These are phyloP conservation scores for Eimeria falciformis DNA, from an alignment of 169 alveolate species.

Conservation along the genomic window DNA sequence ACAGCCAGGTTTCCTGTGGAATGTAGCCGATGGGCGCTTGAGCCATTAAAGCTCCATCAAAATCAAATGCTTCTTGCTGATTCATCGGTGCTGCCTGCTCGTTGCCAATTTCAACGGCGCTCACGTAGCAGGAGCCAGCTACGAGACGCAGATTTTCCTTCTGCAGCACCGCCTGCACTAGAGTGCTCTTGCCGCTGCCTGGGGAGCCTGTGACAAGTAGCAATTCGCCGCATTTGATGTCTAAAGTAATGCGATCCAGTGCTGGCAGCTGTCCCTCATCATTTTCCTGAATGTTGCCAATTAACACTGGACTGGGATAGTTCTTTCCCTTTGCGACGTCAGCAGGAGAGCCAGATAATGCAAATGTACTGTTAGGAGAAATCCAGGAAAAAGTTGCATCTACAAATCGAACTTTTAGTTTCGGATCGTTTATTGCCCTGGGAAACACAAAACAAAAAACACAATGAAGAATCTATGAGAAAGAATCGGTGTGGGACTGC, in stretches of 20 bases:
- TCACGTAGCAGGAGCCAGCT: conserved; percentile 24
- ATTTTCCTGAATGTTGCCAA: too few relatives aligned
- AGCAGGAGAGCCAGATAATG: too few relatives aligned
- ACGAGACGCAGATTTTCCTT: conserved; percentile 11
- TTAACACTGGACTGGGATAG: too few relatives aligned
- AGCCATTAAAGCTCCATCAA: background rate
- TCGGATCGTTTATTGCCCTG: conserved; percentile 50
- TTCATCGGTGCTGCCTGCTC: background rate
- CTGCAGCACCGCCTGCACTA: conserved; percentile 83
- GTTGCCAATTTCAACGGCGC: background rate
- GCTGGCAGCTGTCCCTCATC: background rate
- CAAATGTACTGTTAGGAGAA: background rate
- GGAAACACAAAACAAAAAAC: background rate
- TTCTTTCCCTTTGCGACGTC: too few relatives aligned
- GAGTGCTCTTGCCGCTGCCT: conserved; percentile 91
- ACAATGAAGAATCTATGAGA: too few relatives aligned
- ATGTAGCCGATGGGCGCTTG: conserved; percentile 83
- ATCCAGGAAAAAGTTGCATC: conserved; percentile 67
- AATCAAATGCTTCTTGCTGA: background rate
- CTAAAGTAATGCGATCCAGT: background rate
- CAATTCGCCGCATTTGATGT: conserved; percentile 80
- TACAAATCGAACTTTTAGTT: background rate
- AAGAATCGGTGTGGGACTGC: too few relatives aligned
- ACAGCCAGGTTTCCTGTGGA: conserved; percentile 88
- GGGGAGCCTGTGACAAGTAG: conserved; percentile 87